Base-by-base conservation (phyloP, 228 moss, liverwort and hornwort genomes). In the Sphagnum fallax region DNA sequence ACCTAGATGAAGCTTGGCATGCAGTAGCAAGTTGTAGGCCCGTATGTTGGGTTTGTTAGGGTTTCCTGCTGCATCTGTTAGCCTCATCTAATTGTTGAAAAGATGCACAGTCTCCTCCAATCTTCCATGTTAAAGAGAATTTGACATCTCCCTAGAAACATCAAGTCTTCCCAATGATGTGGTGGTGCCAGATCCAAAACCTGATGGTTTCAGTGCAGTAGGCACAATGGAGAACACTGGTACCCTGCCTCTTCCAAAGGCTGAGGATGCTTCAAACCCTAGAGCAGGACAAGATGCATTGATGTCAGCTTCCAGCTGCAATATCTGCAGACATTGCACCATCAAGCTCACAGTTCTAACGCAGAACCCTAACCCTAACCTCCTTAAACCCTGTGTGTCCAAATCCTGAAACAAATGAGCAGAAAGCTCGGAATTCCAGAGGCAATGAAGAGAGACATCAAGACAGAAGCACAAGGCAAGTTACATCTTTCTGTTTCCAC, bases 1-100 rank as follows among this genome's bases (percentile, higher is more conserved):
- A 68, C 91, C 89, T 4, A 88, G 75, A 15, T 87, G 81, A 15
- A 96, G 82, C 79, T 92, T 90, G 11, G 96, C 96, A 70, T 92
- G 96, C 8, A 96, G 89, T 11, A 91, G 65, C 53, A 96, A 80
- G 73, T 96, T 91, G 74, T 91, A 92, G 15, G 82, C 81, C 79
- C 88, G 67, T 49, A 89, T 50, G 67, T 79, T 87, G 32, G 91
- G 81, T 75, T 88, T 80, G 58, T 85, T 89, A 11, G 82, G 47
- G 59, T 77, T 84, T 6, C 92, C 91, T 10, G 81, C 84, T 10
- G 79, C 72, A 81, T 86, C 91, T 16, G 83, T 86, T 66, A 86
- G 60, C 77, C 85, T 91, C 52, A 87, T 65, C 97, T 93, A 93
- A 71, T 92, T 89, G 59, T 96, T 91, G 32, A 65, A 87, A 10